A percentile compares a stretch with the other conserved stretches of the same genome.
These are phyloP conservation scores for Radiomyces spectabilis DNA, from an alignment of 192 early-diverging fungal genomes.

Conservation along the genomic window DNA sequence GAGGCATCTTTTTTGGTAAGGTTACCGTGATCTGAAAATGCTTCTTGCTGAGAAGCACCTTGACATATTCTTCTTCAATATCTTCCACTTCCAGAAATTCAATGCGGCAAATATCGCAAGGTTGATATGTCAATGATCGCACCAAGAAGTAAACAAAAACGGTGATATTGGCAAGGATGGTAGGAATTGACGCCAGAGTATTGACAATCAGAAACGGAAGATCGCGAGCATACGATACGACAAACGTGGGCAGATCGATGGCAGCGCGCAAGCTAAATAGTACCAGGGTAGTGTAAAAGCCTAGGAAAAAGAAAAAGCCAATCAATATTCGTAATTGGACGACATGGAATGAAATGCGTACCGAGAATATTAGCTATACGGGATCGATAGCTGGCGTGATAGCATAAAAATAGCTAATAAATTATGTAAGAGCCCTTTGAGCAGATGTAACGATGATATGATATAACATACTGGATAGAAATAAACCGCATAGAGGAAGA, in stretches of 20 bases:
- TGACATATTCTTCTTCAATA: constrained; percentile 26
- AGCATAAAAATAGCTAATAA: constrained; percentile 28
- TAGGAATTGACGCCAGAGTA: constrained; percentile 5
- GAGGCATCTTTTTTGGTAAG: too few species aligned
- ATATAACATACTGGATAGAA: constrained; percentile 26
- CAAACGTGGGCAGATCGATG: constrained; percentile 15
- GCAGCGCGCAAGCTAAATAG: constrained; percentile 13
- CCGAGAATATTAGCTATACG: constrained; percentile 21
- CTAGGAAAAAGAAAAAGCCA: background rate
- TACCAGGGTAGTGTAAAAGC: constrained; percentile 7
- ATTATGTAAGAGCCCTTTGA: background rate
- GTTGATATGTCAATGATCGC: constrained; percentile 6
- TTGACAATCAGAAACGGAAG: constrained; percentile 15
- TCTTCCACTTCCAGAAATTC: constrained; percentile 16
- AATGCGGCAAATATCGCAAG: constrained; percentile 7
- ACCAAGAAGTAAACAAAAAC: constrained; percentile 15
- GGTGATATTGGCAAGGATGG: constrained; percentile 9
- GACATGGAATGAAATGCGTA: background rate
- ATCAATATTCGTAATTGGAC: background rate
- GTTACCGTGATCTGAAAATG: background rate
- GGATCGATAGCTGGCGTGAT: constrained; percentile 24
- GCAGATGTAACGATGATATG: background rate
- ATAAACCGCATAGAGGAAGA: constrained; percentile 26
- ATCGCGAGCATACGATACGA: constrained; percentile 18
- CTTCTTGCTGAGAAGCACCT: constrained; percentile 4